Evolutionary conservation across 768 basidiomycete genomes (phyloP), one percentile per base, ranked within the genome.

Genomic region (Suillus sp.): DNA sequence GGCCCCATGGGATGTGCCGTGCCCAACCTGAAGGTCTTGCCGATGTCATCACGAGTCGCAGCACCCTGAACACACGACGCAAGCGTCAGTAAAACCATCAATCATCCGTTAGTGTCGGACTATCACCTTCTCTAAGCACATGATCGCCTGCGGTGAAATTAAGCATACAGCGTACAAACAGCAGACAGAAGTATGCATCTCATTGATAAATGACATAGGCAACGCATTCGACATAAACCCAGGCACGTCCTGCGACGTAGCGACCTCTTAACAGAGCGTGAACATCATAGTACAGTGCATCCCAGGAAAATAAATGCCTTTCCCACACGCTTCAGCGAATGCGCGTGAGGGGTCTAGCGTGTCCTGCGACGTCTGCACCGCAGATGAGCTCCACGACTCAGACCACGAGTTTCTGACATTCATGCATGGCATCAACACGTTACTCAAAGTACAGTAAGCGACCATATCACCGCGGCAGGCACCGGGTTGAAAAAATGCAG

Each of bases 1-100:
- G 95, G 95, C 4, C 96, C 95, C 92, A 97, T 96, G 3, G 95
- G 94, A 71, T 95, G 92, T 66, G 89, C 89, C 93, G 96, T 96
- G 38, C 96, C 96, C 25, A 98, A 80, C 72, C 89, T 91, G 57
- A 98, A 84, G 0, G 95, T 98, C 68, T 90, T 95, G 77, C 98
- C 96, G 64, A 99, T 97, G 72, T 98, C 95, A 59, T 97, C 94
- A 25, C 92, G 86, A 2, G 92, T 93, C 1, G 95, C 96, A n/a
- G 89, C 85, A 2, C 95, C 96, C 90, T 93, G 62, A 25, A 18
- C n/a, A 18, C 11, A 11, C 13, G 6, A n/a, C 27, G 27, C 38
- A 25, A 2, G 4, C 22, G 50, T 69, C 1, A 64, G 45, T 27
- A 34, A 2, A 27, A 43, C 43, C 5, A 34, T 2, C 32, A 51